A percentile compares a stretch with the other conserved stretches of the same genome.
Conservation (phyloP, 192 early-diverging fungal genomes). For the Coemansia nantahalensis region DNA sequence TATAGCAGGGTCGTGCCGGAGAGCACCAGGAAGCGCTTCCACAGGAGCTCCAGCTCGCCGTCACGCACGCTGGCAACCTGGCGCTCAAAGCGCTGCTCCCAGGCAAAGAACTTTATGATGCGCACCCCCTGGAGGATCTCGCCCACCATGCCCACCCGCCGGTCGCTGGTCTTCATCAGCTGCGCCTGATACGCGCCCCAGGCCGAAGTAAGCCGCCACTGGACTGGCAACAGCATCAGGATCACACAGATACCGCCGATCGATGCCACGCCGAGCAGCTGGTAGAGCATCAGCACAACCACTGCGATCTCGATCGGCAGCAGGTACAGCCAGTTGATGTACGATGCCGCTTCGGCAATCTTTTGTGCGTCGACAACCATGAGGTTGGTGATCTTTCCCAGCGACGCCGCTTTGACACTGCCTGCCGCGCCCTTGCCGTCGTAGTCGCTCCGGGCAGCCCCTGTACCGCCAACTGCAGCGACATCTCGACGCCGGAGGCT, state of each 20-base stretch:
- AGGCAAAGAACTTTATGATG: constrained; percentile 89
- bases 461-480: constrained; percentile 9
- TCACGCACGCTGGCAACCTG: constrained; percentile 63
- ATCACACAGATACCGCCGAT: constrained; percentile 71
- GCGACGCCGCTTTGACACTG: constrained; percentile 43
- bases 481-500: constrained; percentile 59
- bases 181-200: constrained; percentile 58
- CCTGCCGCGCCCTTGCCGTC: constrained; percentile 4
- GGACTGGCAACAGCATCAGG: constrained; percentile 58
- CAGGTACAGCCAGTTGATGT: constrained; percentile 60
- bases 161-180: constrained; percentile 64
- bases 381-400: constrained; percentile 68
- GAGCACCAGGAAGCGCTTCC: constrained; percentile 28
- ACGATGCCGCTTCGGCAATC: constrained; percentile 56
- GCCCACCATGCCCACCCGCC: constrained; percentile 73
- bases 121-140: constrained; percentile 87
- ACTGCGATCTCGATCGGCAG: constrained; percentile 65
- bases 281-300: constrained; percentile 64
- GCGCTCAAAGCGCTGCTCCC: constrained; percentile 72
- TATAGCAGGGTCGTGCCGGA: constrained; percentile 56
- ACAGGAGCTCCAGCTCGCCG: constrained; percentile 58
- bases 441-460: neutral
- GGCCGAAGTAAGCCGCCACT: constrained; percentile 53
- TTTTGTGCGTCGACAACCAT: constrained; percentile 70
- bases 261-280: constrained; percentile 75